These are phyloP conservation scores for Cryptococcus maquisensis DNA, from an alignment of 1,284 basidiomycete species.

Conservation along the genomic window DNA sequence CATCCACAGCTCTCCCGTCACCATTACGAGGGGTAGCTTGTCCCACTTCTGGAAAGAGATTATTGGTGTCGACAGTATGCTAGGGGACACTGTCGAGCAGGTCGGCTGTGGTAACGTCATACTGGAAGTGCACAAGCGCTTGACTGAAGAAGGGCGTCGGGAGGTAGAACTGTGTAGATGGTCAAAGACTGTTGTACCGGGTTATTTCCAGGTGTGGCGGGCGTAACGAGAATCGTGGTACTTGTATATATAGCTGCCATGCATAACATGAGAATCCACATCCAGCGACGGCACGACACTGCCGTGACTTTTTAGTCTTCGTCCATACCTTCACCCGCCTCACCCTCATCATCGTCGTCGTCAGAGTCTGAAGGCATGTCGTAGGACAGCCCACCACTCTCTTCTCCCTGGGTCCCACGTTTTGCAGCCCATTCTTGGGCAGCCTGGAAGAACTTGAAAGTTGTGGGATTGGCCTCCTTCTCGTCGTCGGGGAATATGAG, in stretches of 20 bases:
- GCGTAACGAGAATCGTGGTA: no score
- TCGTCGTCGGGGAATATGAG: conserved; percentile 94
- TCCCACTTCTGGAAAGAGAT: no score
- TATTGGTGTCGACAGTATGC: no score
- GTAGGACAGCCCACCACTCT: conserved; percentile 30
- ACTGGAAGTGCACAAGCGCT: conserved; percentile 36
- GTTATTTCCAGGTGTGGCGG: conserved; percentile 46
- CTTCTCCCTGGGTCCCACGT: conserved; percentile 18
- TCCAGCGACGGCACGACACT: no score
- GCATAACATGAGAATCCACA: no score
- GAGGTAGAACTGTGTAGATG: conserved; percentile 36
- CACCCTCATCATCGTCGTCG: conserved; percentile 25
- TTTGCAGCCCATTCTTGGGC: conserved; percentile 74
- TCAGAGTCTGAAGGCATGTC: conserved; percentile 40
- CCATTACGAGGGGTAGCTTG: no score
- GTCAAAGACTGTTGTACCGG: conserved; percentile 31
- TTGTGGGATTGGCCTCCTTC: conserved; percentile 79
- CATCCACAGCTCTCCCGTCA: no score
- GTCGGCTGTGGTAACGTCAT: conserved; percentile 43
- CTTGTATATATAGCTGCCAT: no score
- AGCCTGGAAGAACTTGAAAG: conserved; percentile 90
- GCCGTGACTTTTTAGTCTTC: not conserved
- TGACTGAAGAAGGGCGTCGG: conserved; percentile 19
- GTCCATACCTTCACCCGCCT: conserved; percentile 17
- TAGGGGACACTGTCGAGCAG: conserved; percentile 24